Evolutionary conservation across 768 basidiomycete species (phyloP), one percentile per base, ranked within the genome.

Genomic region (Postia placenta): DNA sequence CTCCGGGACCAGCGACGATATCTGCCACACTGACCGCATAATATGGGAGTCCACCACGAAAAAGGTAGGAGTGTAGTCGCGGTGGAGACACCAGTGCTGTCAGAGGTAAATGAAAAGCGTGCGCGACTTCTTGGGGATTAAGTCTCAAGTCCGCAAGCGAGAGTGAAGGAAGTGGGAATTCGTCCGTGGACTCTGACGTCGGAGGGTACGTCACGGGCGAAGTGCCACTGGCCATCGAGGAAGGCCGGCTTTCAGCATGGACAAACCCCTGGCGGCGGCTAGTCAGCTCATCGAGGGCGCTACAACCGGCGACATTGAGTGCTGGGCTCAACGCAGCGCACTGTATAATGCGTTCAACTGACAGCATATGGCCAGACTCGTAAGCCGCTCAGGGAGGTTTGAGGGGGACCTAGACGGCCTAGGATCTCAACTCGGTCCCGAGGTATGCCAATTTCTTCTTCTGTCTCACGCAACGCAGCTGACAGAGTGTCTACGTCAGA

Each of bases 311-410:
- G 19, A 4, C 6, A 27, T n/a, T n/a, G n/a, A n/a, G n/a, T n/a
- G n/a, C 25, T 19, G 19, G 15, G 7, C 22, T 24, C 17, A 35
- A 35, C 20, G 19, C 5, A 22, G 40, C 19, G 20, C 23, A 26
- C 33, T 23, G 37, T 45, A 43, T 33, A 43, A 25, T 44, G 49
- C 17, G 14, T 15, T 35, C 9, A 39, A 74, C 81, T 69, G 66
- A 90, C 87, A 41, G 89, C 80, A 57, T 78, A 85, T 23, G 87
- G 86, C 81, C 83, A 87, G 7, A 90, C 88, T 14, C 73, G 65
- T 66, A 85, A 67, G 19, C 82, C 80, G 15, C 68, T 63, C 25
- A 81, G 67, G 50, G 79, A 84, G 25, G 70, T 57, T 60, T 85
- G 77, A 1, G 84, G 70, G 3, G 85, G 81, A 9, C 80, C 79